These are phyloP conservation scores for Fraxinus sp. DNA, from an alignment of 305 asterid genomes.

Conservation along the genomic window DNA sequence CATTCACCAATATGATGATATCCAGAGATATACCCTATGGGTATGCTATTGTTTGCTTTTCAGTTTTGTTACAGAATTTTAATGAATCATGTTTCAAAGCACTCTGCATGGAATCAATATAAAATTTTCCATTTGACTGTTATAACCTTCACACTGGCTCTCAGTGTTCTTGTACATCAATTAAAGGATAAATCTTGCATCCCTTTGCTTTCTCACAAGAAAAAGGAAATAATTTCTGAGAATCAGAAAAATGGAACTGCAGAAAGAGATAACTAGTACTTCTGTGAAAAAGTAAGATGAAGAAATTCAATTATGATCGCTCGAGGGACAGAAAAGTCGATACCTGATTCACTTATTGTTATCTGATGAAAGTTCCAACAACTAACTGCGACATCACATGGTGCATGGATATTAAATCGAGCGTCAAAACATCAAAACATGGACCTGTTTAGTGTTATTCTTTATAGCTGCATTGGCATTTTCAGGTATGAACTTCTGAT, in stretches of 20 bases:
- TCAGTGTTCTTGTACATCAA: not conserved
- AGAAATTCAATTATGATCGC: not conserved
- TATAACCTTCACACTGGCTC: not conserved
- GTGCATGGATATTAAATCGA: not conserved
- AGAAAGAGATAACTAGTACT: not conserved
- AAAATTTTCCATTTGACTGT: not conserved
- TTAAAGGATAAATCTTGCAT: not conserved
- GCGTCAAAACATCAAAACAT: not conserved
- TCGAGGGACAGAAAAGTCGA: not conserved
- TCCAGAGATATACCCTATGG: slow-evolving; percentile 80
- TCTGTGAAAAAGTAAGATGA: not conserved
- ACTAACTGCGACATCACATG: not conserved
- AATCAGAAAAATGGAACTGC: not conserved
- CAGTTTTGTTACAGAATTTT: not conserved
- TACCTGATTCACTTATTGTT: not conserved
- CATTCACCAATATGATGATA: slow-evolving; percentile 51
- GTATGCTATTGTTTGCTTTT: slow-evolving; percentile 36
- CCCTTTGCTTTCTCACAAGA: not conserved
- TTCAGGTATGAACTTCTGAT: slow-evolving; percentile 79
- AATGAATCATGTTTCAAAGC: not conserved
- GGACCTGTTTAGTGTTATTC: slow-evolving; percentile 17
- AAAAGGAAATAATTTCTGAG: not conserved
- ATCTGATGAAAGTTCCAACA: not conserved
- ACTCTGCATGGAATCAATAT: not conserved
- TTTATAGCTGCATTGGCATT: slow-evolving; percentile 19